Base-by-base conservation (phyloP, 2,329 filamentous ascomycete species). In the Aspergillus latus region DNA sequence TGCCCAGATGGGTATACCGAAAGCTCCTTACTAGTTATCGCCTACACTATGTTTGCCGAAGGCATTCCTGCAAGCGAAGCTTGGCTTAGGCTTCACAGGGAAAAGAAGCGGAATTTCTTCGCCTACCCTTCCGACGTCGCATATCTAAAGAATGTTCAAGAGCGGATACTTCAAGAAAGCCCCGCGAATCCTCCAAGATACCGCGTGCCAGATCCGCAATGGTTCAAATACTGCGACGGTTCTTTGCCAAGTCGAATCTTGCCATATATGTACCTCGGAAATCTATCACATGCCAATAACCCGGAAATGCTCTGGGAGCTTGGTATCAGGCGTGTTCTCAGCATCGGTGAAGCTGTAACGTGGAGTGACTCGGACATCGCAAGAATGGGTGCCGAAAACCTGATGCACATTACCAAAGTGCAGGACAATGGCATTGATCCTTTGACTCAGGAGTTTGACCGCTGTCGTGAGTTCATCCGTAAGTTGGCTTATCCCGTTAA, bases 381-480 rank as follows among this genome's bases (percentile, higher is more conserved):
- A 36, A 77, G 79, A 47, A 96, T 92, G 90, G 89, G 88, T 0
- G 66, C 76, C 8, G 87, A 93, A 36, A 94, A 95, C 62, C 77
- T 96, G 15, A 85, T 94, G 69, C 83, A 88, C 64, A 84, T 99
- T 34, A 87, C 93, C 68, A 84, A 88, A 11, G 90, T 99, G 5
- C 94, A 97, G 70, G 94, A 99, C 68, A 99, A 99, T 68, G 94
- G 94, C 4, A 94, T 97, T 59, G 94, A 99, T 73, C 88, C 92
- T 4, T 76, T 99, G 65, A 95, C 87, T 32, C 84, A 88, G 34
- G 89, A 97, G 63, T 96, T 97, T 73, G 83, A 86, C 64, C 82
- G 88, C 39, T 97, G 93, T 68, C 80, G 97, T 45, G 85, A 89
- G 29, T 99, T 97, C 67, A 96, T 97, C 71, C 88, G 93, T 97